Evolutionary conservation across 2,329 filamentous ascomycete genomes (phyloP).

Genomic region (Trichoderma guizhouense): DNA sequence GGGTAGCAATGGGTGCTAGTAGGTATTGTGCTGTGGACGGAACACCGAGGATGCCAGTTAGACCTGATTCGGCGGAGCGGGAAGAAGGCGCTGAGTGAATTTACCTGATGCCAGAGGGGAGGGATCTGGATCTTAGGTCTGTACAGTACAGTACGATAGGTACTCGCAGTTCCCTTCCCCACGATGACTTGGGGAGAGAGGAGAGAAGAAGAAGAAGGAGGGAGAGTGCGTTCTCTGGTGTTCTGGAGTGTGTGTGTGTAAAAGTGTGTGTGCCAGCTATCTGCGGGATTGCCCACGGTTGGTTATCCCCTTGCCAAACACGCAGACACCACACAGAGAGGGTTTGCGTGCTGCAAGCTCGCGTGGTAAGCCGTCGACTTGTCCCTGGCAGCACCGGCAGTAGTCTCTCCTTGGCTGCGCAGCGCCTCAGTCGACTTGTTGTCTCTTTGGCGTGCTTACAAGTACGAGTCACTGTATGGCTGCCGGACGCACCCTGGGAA

Average conservation of each 20-base stretch:
- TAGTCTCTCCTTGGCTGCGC: background rate
- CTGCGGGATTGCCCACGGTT: background rate
- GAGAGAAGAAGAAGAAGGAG: background rate
- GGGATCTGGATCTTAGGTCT: background rate
- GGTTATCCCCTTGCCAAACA: background rate
- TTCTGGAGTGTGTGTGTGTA: background rate
- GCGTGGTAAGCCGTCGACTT: conserved; percentile 4
- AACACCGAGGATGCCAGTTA: background rate
- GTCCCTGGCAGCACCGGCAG: conserved; percentile 15
- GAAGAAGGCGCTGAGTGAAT: conserved; percentile 1
- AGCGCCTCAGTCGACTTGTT: background rate
- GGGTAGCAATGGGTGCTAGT: conserved; percentile 4
- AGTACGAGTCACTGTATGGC: background rate
- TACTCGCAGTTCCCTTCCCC: background rate
- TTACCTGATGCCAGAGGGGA: background rate
- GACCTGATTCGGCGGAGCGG: conserved; percentile 11
- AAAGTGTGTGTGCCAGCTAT: background rate
- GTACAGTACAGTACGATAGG: background rate
- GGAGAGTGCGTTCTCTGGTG: background rate
- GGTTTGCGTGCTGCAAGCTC: background rate
- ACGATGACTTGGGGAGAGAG: background rate
- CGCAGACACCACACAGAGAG: background rate
- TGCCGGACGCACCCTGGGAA: conserved; percentile 11
- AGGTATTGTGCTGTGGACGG: conserved; percentile 7
- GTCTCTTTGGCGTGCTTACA: background rate